These are phyloP conservation scores for Avena eriantha DNA, from an alignment of 176 grass and related monocot species.

Conservation along the genomic window DNA sequence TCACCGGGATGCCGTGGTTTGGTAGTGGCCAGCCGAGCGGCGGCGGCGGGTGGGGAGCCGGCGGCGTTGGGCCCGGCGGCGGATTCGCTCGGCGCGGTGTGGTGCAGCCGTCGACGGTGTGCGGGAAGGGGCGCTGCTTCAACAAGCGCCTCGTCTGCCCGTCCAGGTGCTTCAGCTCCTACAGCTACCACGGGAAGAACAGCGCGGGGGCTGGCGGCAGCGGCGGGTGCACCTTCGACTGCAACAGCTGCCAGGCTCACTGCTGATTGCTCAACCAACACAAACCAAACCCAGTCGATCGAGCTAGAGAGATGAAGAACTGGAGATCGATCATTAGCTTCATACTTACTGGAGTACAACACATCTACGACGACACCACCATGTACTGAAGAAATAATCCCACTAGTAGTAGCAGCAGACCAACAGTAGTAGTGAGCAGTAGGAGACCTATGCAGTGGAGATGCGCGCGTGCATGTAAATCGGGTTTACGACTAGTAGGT, in stretches of 20 bases:
- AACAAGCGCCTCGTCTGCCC: constrained; percentile 66
- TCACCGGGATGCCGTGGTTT: constrained; percentile 37
- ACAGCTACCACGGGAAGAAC: constrained; percentile 44
- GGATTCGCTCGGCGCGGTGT: constrained; percentile 49
- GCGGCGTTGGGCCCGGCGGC: constrained; percentile 18
- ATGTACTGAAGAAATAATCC: no score
- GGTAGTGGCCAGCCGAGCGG: constrained; percentile 15
- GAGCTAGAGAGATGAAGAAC: neutral
- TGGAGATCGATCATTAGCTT: neutral
- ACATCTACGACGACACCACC: neutral
- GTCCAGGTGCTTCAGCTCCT: constrained; percentile 56
- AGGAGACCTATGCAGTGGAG: no score
- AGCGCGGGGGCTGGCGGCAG: constrained; percentile 61
- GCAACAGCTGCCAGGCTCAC: constrained; percentile 58
- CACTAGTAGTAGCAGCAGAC: no score
- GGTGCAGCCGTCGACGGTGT: constrained; percentile 57
- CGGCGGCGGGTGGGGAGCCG: constrained; percentile 34
- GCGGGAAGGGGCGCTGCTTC: constrained; percentile 59
- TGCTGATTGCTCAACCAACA: constrained; percentile 36
- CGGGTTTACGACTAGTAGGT: no score
- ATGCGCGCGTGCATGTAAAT: no score
- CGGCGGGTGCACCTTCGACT: constrained; percentile 71
- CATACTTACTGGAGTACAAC: neutral
- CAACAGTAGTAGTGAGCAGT: no score
- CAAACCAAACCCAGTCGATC: neutral